Conservation (phyloP, 2,329 filamentous ascomycete species). For the Cladobotryum mycophilum region DNA sequence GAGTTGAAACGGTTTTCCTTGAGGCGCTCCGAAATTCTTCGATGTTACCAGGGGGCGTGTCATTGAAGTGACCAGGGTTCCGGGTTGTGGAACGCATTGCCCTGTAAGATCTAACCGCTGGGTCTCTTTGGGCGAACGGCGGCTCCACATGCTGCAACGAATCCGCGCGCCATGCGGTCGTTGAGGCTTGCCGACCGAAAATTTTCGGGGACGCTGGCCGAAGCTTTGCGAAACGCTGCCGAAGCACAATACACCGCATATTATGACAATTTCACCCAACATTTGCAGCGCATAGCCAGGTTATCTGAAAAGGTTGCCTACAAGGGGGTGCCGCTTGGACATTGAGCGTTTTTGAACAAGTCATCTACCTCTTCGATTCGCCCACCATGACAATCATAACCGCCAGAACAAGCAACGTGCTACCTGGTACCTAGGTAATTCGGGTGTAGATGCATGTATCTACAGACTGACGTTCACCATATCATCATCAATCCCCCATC, state of each 20-base stretch:
- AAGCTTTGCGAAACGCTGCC: background rate
- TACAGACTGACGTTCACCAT: too few species aligned
- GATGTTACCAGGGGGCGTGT: background rate
- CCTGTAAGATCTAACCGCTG: conserved; percentile 4
- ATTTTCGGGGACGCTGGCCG: conserved; percentile 16
- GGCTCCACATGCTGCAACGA: background rate
- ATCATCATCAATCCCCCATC: too few species aligned
- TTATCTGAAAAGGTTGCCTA: too few species aligned
- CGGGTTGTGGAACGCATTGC: background rate
- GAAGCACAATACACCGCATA: background rate
- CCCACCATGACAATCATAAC: too few species aligned
- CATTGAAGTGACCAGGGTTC: background rate
- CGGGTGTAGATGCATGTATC: too few species aligned
- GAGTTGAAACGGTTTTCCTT: conserved; percentile 3
- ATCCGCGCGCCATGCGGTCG: background rate
- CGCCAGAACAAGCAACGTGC: too few species aligned
- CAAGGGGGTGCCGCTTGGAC: too few species aligned
- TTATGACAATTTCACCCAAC: background rate
- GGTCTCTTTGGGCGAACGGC: conserved; percentile 3
- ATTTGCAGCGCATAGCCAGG: too few species aligned
- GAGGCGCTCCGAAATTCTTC: conserved; percentile 1
- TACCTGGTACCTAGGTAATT: too few species aligned
- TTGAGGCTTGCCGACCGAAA: conserved; percentile 16
- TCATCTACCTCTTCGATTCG: too few species aligned
- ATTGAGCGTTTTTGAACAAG: too few species aligned